Percentiles rank a stretch among this genome's conserved stretches.
phyloP scores from a whole-genome alignment of 1,284 basidiomycete species.

The Apiotrichum mycotoxinovorans region DNA sequence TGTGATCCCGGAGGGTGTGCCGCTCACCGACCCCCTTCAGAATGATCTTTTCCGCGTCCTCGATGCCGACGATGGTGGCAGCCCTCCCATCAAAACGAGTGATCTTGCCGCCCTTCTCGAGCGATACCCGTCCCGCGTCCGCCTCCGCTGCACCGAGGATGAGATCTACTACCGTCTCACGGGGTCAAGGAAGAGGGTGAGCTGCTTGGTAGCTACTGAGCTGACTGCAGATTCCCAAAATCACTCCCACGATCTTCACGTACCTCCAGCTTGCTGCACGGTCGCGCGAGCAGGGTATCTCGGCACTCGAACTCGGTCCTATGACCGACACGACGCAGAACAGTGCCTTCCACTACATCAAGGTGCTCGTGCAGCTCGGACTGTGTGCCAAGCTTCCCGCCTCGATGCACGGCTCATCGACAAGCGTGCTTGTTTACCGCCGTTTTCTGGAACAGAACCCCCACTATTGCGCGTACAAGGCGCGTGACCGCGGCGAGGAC shows the following conservation, averaged over 20 bases:
- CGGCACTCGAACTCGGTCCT: conserved; percentile 35
- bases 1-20: conserved; percentile 21
- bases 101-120: conserved; percentile 26
- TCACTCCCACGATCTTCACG: conserved; percentile 37
- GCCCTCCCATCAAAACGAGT: conserved; percentile 6
- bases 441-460: conserved; percentile 37
- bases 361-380: conserved; percentile 32
- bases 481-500: not conserved
- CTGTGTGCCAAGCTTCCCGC: conserved; percentile 41
- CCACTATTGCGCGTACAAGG: conserved; percentile 25
- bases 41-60: conserved; percentile 23
- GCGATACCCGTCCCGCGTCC: conserved; percentile 38
- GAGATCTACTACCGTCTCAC: conserved; percentile 45
- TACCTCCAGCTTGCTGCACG: conserved; percentile 23
- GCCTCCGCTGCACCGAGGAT: conserved; percentile 40
- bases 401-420: conserved; percentile 31
- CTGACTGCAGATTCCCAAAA: conserved; percentile 26
- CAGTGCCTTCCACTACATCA: conserved; percentile 41
- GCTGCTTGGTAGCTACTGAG: not conserved
- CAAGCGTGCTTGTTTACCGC: conserved; percentile 39
- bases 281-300: conserved; percentile 15
- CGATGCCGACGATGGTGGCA: conserved; percentile 27
- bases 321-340: conserved; percentile 39
- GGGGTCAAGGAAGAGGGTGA: conserved; percentile 37
- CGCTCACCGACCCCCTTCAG: conserved; percentile 1